Base-by-base conservation (phyloP, 108 stramenopile species). In the Stephanodiscus minutulus region DNA sequence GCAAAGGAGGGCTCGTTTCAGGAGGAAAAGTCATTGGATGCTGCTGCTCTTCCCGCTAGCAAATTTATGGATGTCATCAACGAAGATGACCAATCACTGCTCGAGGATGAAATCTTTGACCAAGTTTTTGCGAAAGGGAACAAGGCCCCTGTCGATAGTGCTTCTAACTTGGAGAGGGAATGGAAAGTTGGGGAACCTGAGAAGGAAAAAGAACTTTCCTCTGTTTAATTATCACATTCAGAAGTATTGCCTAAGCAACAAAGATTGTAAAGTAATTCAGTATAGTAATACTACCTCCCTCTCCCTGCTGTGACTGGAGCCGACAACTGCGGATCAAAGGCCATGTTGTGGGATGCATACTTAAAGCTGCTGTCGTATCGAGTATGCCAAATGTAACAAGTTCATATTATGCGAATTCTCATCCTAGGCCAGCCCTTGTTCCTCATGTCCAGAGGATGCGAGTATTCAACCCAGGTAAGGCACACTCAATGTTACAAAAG, bases 1-100 rank as follows among this genome's bases (percentile, higher is more conserved):
- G 93, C 93, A 12, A 77, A 72, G 39, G 62, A 47, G 18, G 90
- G 90, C 39, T 90, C 89, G 2, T 91, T 86, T 72, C 81, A 88
- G 68, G 84, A 85, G 33, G 82, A 79, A 53, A 77, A 76, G 48
- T 62, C 70, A 20, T 27, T 72, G 31, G 66, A 73, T 50, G 73
- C 49, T n/a, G 36, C 20, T 36, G 28, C 46, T 28, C 12, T 37
- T 41, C 43, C 69, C 24, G 36, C 55, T 28, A 25, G 47, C 37
- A 44, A 52, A 35, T 48, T 29, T 25, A 72, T 73, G 27, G 61
- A 66, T 41, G 54, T 59, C 33, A 43, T 81, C 17, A 50, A 70
- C 27, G 62, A 84, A 17, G 64, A 74, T 35, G 82, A 85, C 60
- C 55, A 74, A 49, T 70, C 74, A 31, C 58, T 84, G 3, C 70